phyloP scores from a whole-genome alignment of 345 rosid species.

The Erucastrum elatum region DNA sequence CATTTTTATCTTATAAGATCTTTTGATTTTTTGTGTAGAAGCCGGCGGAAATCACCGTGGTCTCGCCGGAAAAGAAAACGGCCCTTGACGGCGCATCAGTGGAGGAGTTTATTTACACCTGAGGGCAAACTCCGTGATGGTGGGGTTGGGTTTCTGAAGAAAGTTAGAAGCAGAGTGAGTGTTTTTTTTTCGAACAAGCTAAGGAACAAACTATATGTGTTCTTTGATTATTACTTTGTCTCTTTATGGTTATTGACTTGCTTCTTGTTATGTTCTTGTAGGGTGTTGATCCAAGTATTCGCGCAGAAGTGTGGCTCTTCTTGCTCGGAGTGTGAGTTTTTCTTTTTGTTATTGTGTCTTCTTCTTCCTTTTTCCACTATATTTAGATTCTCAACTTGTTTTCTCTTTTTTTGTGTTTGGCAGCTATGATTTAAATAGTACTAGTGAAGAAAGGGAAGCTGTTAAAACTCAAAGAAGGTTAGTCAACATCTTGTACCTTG shows the following conservation, averaged over 20 bases:
- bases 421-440: slow-evolving; percentile 85
- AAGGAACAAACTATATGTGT: neutral
- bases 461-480: slow-evolving; percentile 70
- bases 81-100: slow-evolving; percentile 71
- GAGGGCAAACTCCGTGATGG: slow-evolving; percentile 83
- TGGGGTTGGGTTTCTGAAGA: slow-evolving; percentile 78
- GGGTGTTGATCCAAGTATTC: slow-evolving; percentile 93
- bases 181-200: neutral
- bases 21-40: slow-evolving; percentile 39
- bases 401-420: slow-evolving; percentile 1
- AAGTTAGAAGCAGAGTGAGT: slow-evolving; percentile 94
- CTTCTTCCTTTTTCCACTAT: too few relatives aligned
- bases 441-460: slow-evolving; percentile 74
- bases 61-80: slow-evolving; percentile 85
- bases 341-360: too few relatives aligned
- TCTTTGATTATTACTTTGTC: slow-evolving; percentile 17
- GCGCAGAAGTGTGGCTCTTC: slow-evolving; percentile 94
- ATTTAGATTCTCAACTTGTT: neutral
- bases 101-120: slow-evolving; percentile 74
- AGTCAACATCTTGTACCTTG: neutral
- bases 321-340: slow-evolving; percentile 93
- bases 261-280: slow-evolving; percentile 36
- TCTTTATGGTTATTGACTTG: slow-evolving; percentile 3
- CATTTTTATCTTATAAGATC: neutral
- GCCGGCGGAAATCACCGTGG: slow-evolving; percentile 92